These are phyloP conservation scores for Penicillium parvum DNA, from an alignment of 495 filamentous ascomycete genomes.

Conservation along the genomic window DNA sequence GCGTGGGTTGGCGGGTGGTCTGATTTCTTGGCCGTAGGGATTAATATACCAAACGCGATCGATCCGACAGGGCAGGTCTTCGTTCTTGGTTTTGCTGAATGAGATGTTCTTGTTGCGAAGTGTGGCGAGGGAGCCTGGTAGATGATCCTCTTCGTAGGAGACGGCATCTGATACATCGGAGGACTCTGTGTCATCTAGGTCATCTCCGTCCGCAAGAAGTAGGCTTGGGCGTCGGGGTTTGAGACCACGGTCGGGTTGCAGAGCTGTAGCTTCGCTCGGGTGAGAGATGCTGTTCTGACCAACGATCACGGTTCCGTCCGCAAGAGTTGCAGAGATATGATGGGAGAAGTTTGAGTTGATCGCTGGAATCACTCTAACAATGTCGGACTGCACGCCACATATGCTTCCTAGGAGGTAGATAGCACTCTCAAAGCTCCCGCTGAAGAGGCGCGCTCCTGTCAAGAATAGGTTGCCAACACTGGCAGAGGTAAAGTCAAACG, in stretches of 20 bases:
- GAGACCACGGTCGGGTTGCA: conserved; percentile 34
- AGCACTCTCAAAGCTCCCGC: conserved; percentile 74
- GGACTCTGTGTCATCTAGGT: conserved; percentile 62
- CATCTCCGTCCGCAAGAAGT: conserved; percentile 43
- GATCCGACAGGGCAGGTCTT: conserved; percentile 72
- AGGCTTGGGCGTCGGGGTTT: conserved; percentile 33
- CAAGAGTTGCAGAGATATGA: conserved; percentile 82
- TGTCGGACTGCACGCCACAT: conserved; percentile 65
- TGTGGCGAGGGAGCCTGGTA: conserved; percentile 76
- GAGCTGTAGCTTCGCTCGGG: conserved; percentile 56
- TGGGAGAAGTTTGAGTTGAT: conserved; percentile 93
- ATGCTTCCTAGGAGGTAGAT: conserved; percentile 81
- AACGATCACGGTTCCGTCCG: conserved; percentile 72
- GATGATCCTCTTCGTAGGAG: conserved; percentile 72
- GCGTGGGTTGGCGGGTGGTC: conserved; percentile 71
- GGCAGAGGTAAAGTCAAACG: conserved; percentile 84
- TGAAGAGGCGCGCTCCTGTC: conserved; percentile 76
- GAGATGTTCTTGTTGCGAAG: conserved; percentile 73
- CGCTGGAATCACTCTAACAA: conserved; percentile 74
- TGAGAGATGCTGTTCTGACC: conserved; percentile 94
- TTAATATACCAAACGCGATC: conserved; percentile 94
- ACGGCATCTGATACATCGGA: conserved; percentile 47
- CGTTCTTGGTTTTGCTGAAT: conserved; percentile 69
- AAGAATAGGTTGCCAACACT: conserved; percentile 94
- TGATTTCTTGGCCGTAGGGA: conserved; percentile 88